A percentile compares a stretch with the other conserved stretches of the same genome.
These are phyloP conservation scores for Clavispora vitiphila DNA, from an alignment of 805 yeast species.

Conservation along the genomic window DNA sequence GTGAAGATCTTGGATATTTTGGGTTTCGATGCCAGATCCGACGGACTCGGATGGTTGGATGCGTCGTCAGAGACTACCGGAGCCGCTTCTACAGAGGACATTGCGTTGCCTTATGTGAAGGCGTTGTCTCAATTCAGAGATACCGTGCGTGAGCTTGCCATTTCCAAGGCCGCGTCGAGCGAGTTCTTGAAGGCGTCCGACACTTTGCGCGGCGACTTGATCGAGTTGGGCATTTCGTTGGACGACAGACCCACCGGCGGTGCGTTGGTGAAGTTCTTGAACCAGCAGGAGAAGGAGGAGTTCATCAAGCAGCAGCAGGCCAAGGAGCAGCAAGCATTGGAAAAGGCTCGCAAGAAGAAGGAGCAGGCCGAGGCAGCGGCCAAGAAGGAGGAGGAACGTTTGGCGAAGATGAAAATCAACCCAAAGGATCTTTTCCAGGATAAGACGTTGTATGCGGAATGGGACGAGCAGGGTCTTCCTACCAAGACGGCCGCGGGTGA, in stretches of 20 bases:
- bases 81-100: slow-evolving; percentile 48
- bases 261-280: slow-evolving; percentile 82
- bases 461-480: slow-evolving; percentile 87
- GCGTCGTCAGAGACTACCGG: slow-evolving; percentile 25
- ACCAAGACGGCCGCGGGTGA: slow-evolving; percentile 70
- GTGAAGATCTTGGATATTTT: slow-evolving; percentile 64
- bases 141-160: slow-evolving; percentile 68
- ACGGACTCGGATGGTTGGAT: slow-evolving; percentile 78
- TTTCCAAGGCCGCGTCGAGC: slow-evolving; percentile 47
- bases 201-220: slow-evolving; percentile 62
- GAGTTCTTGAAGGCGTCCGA: slow-evolving; percentile 69
- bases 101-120: slow-evolving; percentile 74
- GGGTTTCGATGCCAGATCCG: slow-evolving; percentile 71
- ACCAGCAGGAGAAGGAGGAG: slow-evolving; percentile 62
- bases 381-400: slow-evolving; percentile 56
- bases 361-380: slow-evolving; percentile 47
- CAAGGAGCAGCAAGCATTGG: slow-evolving; percentile 50
- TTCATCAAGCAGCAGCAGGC: slow-evolving; percentile 51
- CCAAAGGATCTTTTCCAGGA: slow-evolving; percentile 74
- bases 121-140: slow-evolving; percentile 79
- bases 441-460: slow-evolving; percentile 52
- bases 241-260: slow-evolving; percentile 82
- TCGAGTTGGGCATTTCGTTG: slow-evolving; percentile 72
- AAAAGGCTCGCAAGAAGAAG: slow-evolving; percentile 55
- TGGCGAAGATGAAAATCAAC: slow-evolving; percentile 60